These are phyloP conservation scores for Biscogniauxia mediterranea DNA, from an alignment of 2,329 filamentous ascomycete genomes.

Conservation along the genomic window DNA sequence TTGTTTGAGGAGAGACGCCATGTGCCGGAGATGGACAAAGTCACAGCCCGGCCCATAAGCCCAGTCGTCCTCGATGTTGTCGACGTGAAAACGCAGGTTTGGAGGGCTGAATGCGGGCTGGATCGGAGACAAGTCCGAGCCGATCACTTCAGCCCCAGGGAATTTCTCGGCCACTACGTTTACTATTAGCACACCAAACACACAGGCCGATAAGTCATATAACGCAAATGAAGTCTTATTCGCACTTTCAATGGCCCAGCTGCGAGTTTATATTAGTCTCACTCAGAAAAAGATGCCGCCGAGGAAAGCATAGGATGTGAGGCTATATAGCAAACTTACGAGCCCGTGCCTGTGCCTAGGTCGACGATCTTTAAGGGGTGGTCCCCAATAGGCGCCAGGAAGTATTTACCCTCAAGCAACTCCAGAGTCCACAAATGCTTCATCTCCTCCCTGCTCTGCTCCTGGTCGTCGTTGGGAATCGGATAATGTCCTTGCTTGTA, in stretches of 20 bases:
- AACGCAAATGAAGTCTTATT: constrained; percentile 8
- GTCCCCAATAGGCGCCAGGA: constrained; percentile 43
- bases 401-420: constrained; percentile 41
- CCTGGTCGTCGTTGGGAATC: constrained; percentile 52
- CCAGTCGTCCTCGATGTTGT: constrained; percentile 50
- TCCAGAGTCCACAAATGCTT: constrained; percentile 50
- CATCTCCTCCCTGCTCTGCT: constrained; percentile 48
- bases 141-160: constrained; percentile 45
- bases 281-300: too few species aligned
- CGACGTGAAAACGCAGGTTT: constrained; percentile 57
- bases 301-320: neutral
- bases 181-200: neutral
- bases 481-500: constrained; percentile 48
- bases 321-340: neutral
- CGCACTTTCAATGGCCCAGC: constrained; percentile 56
- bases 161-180: constrained; percentile 43
- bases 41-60: constrained; percentile 45
- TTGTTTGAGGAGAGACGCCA: constrained; percentile 50
- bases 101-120: constrained; percentile 49
- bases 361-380: constrained; percentile 50
- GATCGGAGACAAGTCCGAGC: constrained; percentile 45
- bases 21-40: constrained; percentile 49
- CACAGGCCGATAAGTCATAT: neutral
- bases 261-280: constrained; percentile 11
- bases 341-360: constrained; percentile 47